Base-by-base conservation (phyloP, 2,329 filamentous ascomycete species). In the Epichloe elymi region DNA sequence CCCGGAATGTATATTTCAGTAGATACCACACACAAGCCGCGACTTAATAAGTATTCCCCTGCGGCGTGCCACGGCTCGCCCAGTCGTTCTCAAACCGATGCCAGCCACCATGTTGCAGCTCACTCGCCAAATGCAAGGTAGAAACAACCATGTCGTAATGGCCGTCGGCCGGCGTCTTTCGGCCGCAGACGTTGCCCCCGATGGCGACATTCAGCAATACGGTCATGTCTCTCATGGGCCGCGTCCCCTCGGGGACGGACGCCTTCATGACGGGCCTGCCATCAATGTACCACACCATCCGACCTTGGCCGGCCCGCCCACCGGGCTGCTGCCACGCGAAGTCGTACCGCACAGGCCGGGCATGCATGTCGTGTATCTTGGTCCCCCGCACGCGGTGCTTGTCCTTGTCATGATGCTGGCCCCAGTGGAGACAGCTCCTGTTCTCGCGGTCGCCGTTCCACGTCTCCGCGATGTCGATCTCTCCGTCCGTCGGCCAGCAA, bases 171-270 rank as follows among this genome's bases (percentile, higher is more conserved):
- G 78, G 78, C 14, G 68, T 63, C 58, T 69, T 70, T 0, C 75
- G 76, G 15, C 70, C 63, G 55, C 76, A 80, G 5, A 81, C 78
- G 53, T 76, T 79, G 0, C 78, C 78, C 0, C 78, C 78, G 74
- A 82, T 80, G 1, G 78, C 78, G n/a, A 82, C 69, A 52, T 82
- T 82, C 17, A 82, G 69, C 53, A 81, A 62, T 8, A 82, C 64
- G 17, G 71, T 71, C 64, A 73, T 80, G 26, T 81, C 78, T 51
- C 74, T 71, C 63, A 82, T 70, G 5, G 72, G 68, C 12, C 78
- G 65, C 3, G 74, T 79, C 0, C 76, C 76, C 2, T 59, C 56
- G 0, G 78, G 78, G 23, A 79, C 74, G 2, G 61, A 57, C 0
- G 70, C 76, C 63, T 74, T 79, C 78, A 82, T 81, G 1, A 80